Percentiles rank a stretch among this genome's conserved stretches.
Conservation (phyloP, 1,284 basidiomycete species). For the Erythrobasidium hasegawianum region DNA sequence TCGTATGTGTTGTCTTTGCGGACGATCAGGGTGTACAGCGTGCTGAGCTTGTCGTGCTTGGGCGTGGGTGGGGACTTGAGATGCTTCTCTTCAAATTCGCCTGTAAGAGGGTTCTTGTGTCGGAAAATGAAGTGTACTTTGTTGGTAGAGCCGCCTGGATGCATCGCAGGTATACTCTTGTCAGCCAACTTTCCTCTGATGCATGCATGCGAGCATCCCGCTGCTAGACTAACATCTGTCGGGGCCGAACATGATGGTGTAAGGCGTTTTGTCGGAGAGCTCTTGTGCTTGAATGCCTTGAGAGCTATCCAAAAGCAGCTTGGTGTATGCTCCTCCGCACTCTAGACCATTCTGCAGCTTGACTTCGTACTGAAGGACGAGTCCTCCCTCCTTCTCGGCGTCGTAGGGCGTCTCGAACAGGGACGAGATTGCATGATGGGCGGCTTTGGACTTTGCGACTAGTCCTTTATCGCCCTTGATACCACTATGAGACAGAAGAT, state of each 20-base stretch:
- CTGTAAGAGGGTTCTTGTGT: constrained; percentile 84
- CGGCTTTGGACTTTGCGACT: constrained; percentile 66
- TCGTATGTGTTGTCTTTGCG: constrained; percentile 92
- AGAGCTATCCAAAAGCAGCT: not conserved
- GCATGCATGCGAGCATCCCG: no score
- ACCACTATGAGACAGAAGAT: constrained; percentile 37
- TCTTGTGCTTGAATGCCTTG: constrained; percentile 90
- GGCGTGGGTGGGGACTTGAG: constrained; percentile 76
- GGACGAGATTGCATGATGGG: constrained; percentile 95
- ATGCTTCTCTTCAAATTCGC: constrained; percentile 96
- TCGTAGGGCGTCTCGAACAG: constrained; percentile 74
- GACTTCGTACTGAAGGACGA: constrained; percentile 98
- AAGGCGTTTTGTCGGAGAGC: constrained; percentile 92
- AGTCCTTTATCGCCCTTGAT: constrained; percentile 81
- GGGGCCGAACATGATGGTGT: constrained; percentile 94
- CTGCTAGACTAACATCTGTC: no score
- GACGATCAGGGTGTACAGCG: constrained; percentile 87
- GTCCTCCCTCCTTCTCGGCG: constrained; percentile 72
- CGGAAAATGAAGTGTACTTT: constrained; percentile 95
- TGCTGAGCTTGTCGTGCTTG: constrained; percentile 78
- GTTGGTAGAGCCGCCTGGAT: constrained; percentile 54
- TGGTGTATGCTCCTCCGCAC: constrained; percentile 98
- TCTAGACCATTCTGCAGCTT: constrained; percentile 99
- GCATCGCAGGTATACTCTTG: no score
- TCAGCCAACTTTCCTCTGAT: no score